A percentile compares a stretch with the other conserved stretches of the same genome.
phyloP scores from a whole-genome alignment of 345 rosid species.

The Melaleuca alternifolia region DNA sequence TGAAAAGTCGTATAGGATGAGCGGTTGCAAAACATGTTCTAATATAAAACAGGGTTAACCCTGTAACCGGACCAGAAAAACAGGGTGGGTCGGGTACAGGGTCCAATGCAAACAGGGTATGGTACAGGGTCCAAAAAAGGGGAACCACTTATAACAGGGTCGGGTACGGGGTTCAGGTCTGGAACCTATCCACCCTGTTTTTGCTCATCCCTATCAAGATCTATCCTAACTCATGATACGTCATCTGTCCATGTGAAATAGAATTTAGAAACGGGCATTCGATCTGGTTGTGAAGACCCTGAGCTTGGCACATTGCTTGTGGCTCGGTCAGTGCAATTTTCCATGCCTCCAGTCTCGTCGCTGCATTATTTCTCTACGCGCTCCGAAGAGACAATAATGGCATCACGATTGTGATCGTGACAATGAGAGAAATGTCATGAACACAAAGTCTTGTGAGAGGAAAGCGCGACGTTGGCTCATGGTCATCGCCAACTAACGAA shows the following conservation, averaged over 20 bases:
- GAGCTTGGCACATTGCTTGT: neutral
- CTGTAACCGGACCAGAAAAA: no score
- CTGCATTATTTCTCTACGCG: neutral
- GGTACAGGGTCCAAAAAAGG: no score
- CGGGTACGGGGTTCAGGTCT: no score
- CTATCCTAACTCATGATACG: rapidly evolving
- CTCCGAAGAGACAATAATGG: neutral
- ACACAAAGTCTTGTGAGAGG: neutral
- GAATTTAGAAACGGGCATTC: neutral
- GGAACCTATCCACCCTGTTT: no score
- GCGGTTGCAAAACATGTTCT: no score
- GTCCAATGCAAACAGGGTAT: no score
- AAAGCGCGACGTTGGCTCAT: neutral
- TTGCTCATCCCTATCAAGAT: no score
- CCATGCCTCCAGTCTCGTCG: neutral
- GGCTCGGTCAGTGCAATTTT: neutral
- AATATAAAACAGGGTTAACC: no score
- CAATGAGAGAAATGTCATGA: neutral
- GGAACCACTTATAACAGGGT: no score
- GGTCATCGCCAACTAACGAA: neutral
- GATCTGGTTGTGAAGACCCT: neutral
- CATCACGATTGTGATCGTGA: neutral
- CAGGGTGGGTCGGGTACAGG: no score
- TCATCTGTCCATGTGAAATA: rapidly evolving
- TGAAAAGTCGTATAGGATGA: no score